Evolutionary conservation across 345 rosid genomes (phyloP), one percentile per base, ranked within the genome.

Genomic region (Streptanthus diversifolius): DNA sequence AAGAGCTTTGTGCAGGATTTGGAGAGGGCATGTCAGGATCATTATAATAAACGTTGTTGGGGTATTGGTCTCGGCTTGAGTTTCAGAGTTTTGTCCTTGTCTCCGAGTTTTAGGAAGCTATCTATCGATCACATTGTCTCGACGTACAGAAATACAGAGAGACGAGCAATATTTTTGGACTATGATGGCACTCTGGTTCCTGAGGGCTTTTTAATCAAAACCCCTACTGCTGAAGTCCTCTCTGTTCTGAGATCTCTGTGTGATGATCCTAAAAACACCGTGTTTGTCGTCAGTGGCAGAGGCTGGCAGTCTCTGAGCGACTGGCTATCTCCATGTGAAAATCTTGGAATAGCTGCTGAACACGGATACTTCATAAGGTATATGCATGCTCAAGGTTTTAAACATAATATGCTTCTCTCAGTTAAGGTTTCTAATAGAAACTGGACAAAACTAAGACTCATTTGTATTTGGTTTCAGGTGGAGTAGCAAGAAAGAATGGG

Each of bases 151-250:
- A 80, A 69, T 66, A 84, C 91, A 15, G 83, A 65, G 54, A 83
- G 84, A 66, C 87, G 96, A 75, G 90, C 96, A 3, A 87, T 90
- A 75, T 87, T 90, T 78, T 77, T 89, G 76, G 92, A 87, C 59
- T 89, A 89, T 63, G 96, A 89, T 21, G 96, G 96, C 22, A 89
- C 96, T 57, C 79, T 89, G 9, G 81, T 89, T 63, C 85, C 92
- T 1, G 87, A 89, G 44, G 63, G 84, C 45, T 78, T 92, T 40
- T 80, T 89, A 30, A 68, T 79, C 63, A 89, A 82, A 78, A 79
- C 75, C 18, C 96, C 96, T 40, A 79, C 83, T 67, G 73, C 83
- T 6, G 86, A 89, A 68, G 83, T 87, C 39, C 77, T 83, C 45
- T 79, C 87, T 56, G 80, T 84, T 66, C 82, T 89, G 68, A 81